phyloP scores from a whole-genome alignment of 805 yeast species.

The Starmera dryadoides region DNA sequence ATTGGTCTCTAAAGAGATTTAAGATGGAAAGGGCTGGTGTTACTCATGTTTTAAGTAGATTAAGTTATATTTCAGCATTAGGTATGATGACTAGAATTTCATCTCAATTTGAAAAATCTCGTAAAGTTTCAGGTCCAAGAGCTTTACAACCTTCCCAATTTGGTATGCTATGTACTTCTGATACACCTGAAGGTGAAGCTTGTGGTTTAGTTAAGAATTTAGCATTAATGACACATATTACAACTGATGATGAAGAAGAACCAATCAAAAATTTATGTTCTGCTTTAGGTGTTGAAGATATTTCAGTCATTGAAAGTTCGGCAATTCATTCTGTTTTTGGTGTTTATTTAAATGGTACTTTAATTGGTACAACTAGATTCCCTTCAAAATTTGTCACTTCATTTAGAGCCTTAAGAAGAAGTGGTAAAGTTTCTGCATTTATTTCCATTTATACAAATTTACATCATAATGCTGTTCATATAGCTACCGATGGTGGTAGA shows the following conservation, averaged over 20 bases:
- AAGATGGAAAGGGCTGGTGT: slow-evolving; percentile 99
- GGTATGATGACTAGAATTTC: slow-evolving; percentile 99
- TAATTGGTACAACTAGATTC: slow-evolving; percentile 82
- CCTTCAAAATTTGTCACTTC: slow-evolving; percentile 75
- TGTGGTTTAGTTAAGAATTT: slow-evolving; percentile 97
- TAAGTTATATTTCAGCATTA: slow-evolving; percentile 88
- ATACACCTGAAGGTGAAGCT: slow-evolving; percentile 99
- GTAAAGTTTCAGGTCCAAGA: slow-evolving; percentile 98
- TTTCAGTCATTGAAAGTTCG: slow-evolving; percentile 73
- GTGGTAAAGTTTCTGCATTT: slow-evolving; percentile 82
- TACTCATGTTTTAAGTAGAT: slow-evolving; percentile 87
- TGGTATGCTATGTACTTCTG: slow-evolving; percentile 98
- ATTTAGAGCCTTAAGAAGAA: slow-evolving; percentile 76
- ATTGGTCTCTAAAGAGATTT: slow-evolving; percentile 97
- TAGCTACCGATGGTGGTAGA: slow-evolving; percentile 98
- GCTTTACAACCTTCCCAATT: slow-evolving; percentile 98
- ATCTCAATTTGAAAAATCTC: slow-evolving; percentile 96
- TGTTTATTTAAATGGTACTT: slow-evolving; percentile 88
- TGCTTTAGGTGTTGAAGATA: slow-evolving; percentile 84
- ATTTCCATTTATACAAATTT: slow-evolving; percentile 85
- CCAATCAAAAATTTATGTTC: slow-evolving; percentile 77
- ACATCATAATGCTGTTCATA: slow-evolving; percentile 90
- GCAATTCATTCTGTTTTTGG: slow-evolving; percentile 78
- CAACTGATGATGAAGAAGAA: slow-evolving; percentile 94
- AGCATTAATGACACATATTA: slow-evolving; percentile 97